Base-by-base conservation (phyloP, 1,139 yeast genomes). In the Saccharomyces hybrid region DNA sequence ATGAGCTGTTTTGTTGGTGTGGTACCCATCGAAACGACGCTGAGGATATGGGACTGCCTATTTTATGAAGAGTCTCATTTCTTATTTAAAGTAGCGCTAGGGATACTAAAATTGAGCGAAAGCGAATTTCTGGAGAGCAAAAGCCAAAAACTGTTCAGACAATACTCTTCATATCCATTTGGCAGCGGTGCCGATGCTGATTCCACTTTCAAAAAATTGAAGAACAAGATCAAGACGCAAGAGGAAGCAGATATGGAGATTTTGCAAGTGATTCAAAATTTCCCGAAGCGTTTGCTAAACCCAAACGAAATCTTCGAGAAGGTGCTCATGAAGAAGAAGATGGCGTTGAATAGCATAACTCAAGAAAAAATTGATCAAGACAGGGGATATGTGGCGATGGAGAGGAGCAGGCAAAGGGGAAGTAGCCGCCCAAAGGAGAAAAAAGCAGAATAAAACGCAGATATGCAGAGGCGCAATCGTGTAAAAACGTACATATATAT, bases 1-100 rank as follows among this genome's bases (percentile, higher is more conserved):
- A 93, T 93, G 99, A 87, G 97, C 59, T 80, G 89, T 5, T 93
- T 87, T 71, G 88, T 91, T 47, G 96, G 96, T 0, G 81, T 83
- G 1, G 73, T 93, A 32, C 98, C 98, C 0, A 81, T 88, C 16
- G 98, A 93, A 65, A 83, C 95, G 0, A 85, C 88, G 8, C 74
- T 91, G 52, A 73, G 98, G 54, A 85, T 93, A 0, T 93, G 98
- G 98, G 99, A 93, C 70, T 88, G 95, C 51, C 73, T 93, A 54
- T 90, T 95, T 77, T 89, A 86, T 66, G 98, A 93, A 69, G 97
- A 90, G 27, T 84, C 96, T 3, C 88, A 88, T 66, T 81, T 95
- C 4, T 76, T 93, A 19, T 93, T 90, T 72, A 80, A 96, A 54
- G 79, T 88, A 1, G 85, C 96, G 0, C 73, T 93, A 54, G 86